phyloP scores from a whole-genome alignment of 352 stramenopile genomes.

The Hyphochytrium catenoides region DNA sequence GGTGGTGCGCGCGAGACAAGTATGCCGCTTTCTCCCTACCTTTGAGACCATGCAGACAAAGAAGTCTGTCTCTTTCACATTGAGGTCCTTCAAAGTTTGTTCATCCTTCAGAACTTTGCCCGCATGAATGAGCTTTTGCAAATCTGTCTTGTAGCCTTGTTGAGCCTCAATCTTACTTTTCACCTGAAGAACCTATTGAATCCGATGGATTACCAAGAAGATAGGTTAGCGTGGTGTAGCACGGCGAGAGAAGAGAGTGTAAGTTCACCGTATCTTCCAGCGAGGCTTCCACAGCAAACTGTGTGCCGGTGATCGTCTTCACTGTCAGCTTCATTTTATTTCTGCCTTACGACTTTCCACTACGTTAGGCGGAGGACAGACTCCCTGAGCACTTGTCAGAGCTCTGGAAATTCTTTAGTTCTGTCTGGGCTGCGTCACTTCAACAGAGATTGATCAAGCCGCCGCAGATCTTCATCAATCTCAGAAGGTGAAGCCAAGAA shows the following conservation, averaged over 20 bases:
- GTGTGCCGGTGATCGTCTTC: slow-evolving; percentile 58
- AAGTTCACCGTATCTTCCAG: slow-evolving; percentile 26
- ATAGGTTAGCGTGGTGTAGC: not conserved
- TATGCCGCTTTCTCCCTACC: slow-evolving; percentile 8
- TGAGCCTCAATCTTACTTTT: slow-evolving; percentile 49
- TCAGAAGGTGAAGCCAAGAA: too few relatives aligned
- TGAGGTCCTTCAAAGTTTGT: slow-evolving; percentile 42
- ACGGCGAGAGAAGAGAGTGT: slow-evolving; percentile 2
- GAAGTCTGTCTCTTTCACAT: slow-evolving; percentile 63
- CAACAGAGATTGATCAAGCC: too few relatives aligned
- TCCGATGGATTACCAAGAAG: not conserved
- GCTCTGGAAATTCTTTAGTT: too few relatives aligned
- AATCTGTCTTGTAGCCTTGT: slow-evolving; percentile 31
- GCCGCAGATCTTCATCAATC: too few relatives aligned
- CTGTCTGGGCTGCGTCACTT: too few relatives aligned
- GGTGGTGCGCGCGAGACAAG: not conserved
- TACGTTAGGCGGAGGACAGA: too few relatives aligned
- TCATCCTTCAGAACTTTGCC: slow-evolving; percentile 67
- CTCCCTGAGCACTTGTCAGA: too few relatives aligned
- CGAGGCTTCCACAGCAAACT: slow-evolving; percentile 41
- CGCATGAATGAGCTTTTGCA: slow-evolving; percentile 62
- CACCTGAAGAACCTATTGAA: slow-evolving; percentile 28
- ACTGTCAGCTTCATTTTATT: slow-evolving; percentile 62
- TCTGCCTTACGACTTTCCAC: too few relatives aligned
- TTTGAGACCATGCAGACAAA: slow-evolving; percentile 67